Percentiles rank a stretch among this genome's conserved stretches.
Evolutionary conservation across 2,329 filamentous ascomycete species (phyloP).

Genomic region (Coniochaeta sp.): DNA sequence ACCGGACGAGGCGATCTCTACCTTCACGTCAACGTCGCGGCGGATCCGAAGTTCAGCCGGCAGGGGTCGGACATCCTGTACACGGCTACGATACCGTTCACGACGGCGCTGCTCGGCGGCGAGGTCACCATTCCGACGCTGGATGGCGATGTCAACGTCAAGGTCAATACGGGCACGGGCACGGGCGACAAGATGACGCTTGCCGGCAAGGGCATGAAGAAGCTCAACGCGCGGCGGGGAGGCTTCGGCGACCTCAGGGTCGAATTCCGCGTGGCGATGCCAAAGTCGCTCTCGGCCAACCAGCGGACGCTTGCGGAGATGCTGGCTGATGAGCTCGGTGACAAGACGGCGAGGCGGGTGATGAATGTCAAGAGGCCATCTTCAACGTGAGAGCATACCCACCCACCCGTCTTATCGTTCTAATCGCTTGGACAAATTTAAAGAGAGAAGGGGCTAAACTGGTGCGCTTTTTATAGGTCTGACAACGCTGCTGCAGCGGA

Average conservation of each 20-base stretch:
- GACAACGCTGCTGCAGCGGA: constrained; percentile 15
- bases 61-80: constrained; percentile 86
- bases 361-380: constrained; percentile 64
- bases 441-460: not conserved
- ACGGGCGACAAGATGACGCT: constrained; percentile 90
- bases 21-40: constrained; percentile 81
- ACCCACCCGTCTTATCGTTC: not conserved
- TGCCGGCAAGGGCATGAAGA: constrained; percentile 88
- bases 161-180: constrained; percentile 82
- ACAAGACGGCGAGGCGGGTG: constrained; percentile 82
- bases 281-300: constrained; percentile 85
- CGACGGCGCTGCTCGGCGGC: constrained; percentile 85
- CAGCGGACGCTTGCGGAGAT: constrained; percentile 92
- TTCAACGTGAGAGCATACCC: not conserved
- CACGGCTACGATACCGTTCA: constrained; percentile 84
- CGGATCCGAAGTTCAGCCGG: constrained; percentile 83
- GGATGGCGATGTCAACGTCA: constrained; percentile 83
- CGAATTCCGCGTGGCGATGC: constrained; percentile 92
- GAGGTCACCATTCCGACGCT: constrained; percentile 86
- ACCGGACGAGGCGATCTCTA: constrained; percentile 82
- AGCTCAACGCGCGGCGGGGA: constrained; percentile 59
- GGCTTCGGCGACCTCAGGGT: constrained; percentile 78
- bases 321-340: constrained; percentile 91
- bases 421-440: not conserved
- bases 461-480: constrained; percentile 3